Percentiles rank a stretch among this genome's conserved stretches.
phyloP scores from a whole-genome alignment of 768 basidiomycete species.

The Lentinula sp. region DNA sequence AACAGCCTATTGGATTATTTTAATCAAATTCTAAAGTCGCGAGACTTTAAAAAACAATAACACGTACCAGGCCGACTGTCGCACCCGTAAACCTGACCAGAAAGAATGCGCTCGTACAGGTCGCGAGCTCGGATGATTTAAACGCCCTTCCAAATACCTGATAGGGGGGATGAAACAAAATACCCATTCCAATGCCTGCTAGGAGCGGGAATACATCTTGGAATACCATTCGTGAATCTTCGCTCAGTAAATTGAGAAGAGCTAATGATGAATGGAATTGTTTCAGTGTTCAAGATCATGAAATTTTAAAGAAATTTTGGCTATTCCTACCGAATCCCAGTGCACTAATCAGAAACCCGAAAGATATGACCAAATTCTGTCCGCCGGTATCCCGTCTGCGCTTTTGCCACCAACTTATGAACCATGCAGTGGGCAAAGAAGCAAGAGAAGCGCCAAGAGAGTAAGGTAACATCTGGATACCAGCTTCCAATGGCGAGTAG shows the following conservation, averaged over 20 bases:
- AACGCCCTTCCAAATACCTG: conserved; percentile 70
- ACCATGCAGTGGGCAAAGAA: conserved; percentile 83
- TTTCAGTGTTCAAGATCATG: conserved; percentile 9
- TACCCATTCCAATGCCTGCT: conserved; percentile 72
- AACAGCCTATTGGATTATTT: conserved; percentile 45
- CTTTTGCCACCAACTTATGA: conserved; percentile 63
- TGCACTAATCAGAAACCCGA: conserved; percentile 59
- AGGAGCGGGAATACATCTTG: conserved; percentile 62
- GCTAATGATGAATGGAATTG: conserved; percentile 32
- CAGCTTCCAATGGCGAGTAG: conserved; percentile 65
- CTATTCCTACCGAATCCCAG: conserved; percentile 61
- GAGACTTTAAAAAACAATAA: neutral
- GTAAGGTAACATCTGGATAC: conserved; percentile 73
- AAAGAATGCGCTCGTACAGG: conserved; percentile 83
- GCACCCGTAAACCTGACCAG: conserved; percentile 84
- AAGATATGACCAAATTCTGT: conserved; percentile 58
- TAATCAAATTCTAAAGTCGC: conserved; percentile 10
- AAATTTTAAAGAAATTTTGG: conserved; percentile 10
- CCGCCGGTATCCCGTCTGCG: conserved; percentile 50
- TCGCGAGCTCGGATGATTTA: conserved; percentile 60
- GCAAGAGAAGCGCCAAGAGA: conserved; percentile 81
- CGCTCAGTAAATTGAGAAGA: conserved; percentile 58
- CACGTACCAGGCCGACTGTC: conserved; percentile 69
- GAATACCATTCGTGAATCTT: conserved; percentile 33
- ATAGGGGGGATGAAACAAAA: conserved; percentile 83